Evolutionary conservation across 176 grass and related monocot genomes (phyloP).

Genomic region (Metroxylon sagu): DNA sequence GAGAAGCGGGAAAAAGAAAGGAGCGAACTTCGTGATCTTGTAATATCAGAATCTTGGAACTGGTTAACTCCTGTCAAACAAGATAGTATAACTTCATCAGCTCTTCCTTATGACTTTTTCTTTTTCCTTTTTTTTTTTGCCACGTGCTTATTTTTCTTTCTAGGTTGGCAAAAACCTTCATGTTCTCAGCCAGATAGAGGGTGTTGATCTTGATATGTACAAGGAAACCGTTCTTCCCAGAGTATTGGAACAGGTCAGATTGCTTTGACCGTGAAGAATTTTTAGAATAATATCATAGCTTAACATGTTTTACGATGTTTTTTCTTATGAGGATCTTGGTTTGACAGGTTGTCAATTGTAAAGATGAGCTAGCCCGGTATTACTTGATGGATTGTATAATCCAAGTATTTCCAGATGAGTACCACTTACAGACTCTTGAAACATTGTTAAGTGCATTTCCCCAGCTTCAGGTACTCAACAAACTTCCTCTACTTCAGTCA

Average conservation of each 20-base stretch:
- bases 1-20: conserved; percentile 90
- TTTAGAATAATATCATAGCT: conserved; percentile 7
- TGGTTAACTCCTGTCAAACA: conserved; percentile 9
- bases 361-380: conserved; percentile 91
- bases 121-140: not conserved
- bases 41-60: conserved; percentile 34
- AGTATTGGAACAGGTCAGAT: conserved; percentile 84
- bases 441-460: conserved; percentile 97
- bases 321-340: not conserved
- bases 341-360: conserved; percentile 97
- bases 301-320: too few relatives aligned
- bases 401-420: conserved; percentile 98
- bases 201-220: conserved; percentile 99
- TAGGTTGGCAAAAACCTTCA: conserved; percentile 99
- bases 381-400: conserved; percentile 99
- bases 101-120: conserved; percentile 7
- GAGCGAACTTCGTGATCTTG: conserved; percentile 92
- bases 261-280: conserved; percentile 1
- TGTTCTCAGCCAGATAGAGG: conserved; percentile 92
- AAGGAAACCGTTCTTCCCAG: conserved; percentile 99
- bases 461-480: conserved; percentile 69
- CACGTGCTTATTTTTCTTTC: conserved; percentile 14
- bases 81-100: conserved; percentile 20
- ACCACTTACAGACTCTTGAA: conserved; percentile 98
- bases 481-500: not conserved